phyloP scores from a whole-genome alignment of 2,329 filamentous ascomycete species.

The Botryotinia convoluta region DNA sequence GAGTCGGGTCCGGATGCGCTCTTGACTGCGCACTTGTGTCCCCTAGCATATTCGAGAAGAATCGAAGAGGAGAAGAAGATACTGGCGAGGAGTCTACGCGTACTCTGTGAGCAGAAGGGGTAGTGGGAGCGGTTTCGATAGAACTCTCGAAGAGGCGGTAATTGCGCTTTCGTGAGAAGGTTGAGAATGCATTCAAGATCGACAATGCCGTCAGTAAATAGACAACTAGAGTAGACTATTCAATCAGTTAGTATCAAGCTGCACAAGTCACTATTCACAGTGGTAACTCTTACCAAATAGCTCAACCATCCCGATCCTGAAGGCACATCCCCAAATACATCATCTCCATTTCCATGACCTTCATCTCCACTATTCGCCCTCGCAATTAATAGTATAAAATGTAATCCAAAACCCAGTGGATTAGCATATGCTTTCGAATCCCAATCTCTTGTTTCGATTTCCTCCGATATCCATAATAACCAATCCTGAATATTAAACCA shows the following conservation, averaged over 20 bases:
- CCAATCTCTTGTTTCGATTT: conserved; percentile 88
- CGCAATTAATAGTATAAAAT: conserved; percentile 77
- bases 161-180: conserved; percentile 75
- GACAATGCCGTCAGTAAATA: conserved; percentile 66
- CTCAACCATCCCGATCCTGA: conserved; percentile 59
- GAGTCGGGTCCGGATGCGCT: conserved; percentile 75
- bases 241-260: conserved; percentile 24
- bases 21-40: conserved; percentile 73
- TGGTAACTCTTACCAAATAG: conserved; percentile 53
- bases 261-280: neutral
- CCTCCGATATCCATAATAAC: conserved; percentile 85
- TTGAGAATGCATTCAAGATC: conserved; percentile 74
- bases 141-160: conserved; percentile 90
- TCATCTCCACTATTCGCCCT: conserved; percentile 65
- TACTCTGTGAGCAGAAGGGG: conserved; percentile 84
- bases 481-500: conserved; percentile 86
- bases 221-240: conserved; percentile 67
- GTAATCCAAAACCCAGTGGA: conserved; percentile 71
- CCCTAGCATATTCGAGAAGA: conserved; percentile 66
- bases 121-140: conserved; percentile 72
- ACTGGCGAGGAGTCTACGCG: conserved; percentile 80
- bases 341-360: conserved; percentile 57
- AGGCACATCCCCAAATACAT: conserved; percentile 76
- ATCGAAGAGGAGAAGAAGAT: conserved; percentile 73
- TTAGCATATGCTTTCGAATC: conserved; percentile 77